Evolutionary conservation across 495 filamentous ascomycete species (phyloP).

Genomic region (Penicillium subrubescens): DNA sequence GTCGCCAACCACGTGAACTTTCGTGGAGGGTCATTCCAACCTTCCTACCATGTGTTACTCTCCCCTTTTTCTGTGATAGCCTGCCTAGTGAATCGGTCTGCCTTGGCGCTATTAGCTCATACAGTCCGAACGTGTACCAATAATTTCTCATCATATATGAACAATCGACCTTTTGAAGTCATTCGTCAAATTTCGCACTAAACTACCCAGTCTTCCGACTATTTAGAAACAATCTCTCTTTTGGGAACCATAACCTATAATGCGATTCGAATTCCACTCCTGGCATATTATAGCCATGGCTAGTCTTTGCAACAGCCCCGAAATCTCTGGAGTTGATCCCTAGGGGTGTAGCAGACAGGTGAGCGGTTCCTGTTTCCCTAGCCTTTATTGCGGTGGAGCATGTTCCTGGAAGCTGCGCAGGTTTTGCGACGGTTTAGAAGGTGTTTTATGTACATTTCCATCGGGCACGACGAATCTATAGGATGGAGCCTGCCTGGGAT

Average conservation of each 20-base stretch:
- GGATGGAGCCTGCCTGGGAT: too few species aligned
- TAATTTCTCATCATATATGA: conserved; percentile 19
- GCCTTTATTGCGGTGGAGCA: conserved; percentile 1
- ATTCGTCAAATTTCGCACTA: neutral
- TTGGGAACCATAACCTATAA: conserved; percentile 4
- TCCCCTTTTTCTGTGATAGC: conserved; percentile 18
- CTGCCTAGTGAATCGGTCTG: conserved; percentile 1
- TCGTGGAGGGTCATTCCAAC: neutral
- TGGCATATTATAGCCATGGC: conserved; percentile 1
- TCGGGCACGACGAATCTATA: too few species aligned
- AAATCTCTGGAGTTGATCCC: conserved; percentile 5
- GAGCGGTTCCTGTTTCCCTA: neutral
- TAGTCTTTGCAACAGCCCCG: conserved; percentile 3
- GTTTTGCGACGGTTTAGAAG: conserved; percentile 7
- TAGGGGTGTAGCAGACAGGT: neutral
- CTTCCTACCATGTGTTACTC: conserved; percentile 1
- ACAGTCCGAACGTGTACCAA: conserved; percentile 20
- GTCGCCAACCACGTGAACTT: neutral
- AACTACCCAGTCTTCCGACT: neutral
- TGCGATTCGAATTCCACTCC: too few species aligned
- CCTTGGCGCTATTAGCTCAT: conserved; percentile 4
- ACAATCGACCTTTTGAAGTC: conserved; percentile 5
- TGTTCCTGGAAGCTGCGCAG: conserved; percentile 5
- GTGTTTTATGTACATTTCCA: neutral
- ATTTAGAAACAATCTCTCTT: neutral